phyloP scores from a whole-genome alignment of 2,329 filamentous ascomycete species.

The Penicillium sp. region DNA sequence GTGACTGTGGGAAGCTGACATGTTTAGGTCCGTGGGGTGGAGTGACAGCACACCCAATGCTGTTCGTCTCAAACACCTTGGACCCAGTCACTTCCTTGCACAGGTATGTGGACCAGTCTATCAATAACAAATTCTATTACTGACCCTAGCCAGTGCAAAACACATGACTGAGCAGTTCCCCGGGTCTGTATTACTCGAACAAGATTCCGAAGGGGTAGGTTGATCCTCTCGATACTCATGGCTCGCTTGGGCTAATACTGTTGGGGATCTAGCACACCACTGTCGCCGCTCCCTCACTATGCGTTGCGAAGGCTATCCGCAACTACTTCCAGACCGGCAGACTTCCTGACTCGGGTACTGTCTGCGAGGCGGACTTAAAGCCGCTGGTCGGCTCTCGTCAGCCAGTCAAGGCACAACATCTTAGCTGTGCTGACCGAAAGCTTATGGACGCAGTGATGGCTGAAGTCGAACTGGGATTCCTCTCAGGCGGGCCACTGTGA shows the following conservation, averaged over 20 bases:
- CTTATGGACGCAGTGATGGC: constrained; percentile 26
- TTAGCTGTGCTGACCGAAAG: constrained; percentile 17
- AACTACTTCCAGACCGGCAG: constrained; percentile 49
- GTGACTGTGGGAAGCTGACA: background rate
- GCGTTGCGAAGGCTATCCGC: constrained; percentile 41
- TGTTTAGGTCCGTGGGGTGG: constrained; percentile 33
- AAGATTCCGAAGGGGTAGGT: constrained; percentile 50
- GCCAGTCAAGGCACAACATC: constrained; percentile 6
- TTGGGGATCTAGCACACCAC: constrained; percentile 36
- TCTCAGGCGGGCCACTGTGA: background rate
- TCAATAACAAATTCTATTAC: background rate
- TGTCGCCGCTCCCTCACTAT: constrained; percentile 41
- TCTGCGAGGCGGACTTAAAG: constrained; percentile 45
- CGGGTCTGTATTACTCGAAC: constrained; percentile 50
- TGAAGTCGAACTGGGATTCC: constrained; percentile 16
- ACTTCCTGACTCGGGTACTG: constrained; percentile 39
- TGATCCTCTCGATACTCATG: constrained; percentile 5
- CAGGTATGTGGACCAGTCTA: constrained; percentile 26
- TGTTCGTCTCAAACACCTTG: constrained; percentile 61
- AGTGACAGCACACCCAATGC: constrained; percentile 54
- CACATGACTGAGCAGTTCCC: constrained; percentile 48
- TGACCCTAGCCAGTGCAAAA: constrained; percentile 32
- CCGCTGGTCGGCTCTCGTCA: constrained; percentile 33
- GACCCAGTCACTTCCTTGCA: constrained; percentile 63
- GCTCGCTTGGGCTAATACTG: background rate